Evolutionary conservation across 2,329 filamentous ascomycete species (phyloP), one percentile per base, ranked within the genome.

Genomic region (Aspergillus calidoustus): DNA sequence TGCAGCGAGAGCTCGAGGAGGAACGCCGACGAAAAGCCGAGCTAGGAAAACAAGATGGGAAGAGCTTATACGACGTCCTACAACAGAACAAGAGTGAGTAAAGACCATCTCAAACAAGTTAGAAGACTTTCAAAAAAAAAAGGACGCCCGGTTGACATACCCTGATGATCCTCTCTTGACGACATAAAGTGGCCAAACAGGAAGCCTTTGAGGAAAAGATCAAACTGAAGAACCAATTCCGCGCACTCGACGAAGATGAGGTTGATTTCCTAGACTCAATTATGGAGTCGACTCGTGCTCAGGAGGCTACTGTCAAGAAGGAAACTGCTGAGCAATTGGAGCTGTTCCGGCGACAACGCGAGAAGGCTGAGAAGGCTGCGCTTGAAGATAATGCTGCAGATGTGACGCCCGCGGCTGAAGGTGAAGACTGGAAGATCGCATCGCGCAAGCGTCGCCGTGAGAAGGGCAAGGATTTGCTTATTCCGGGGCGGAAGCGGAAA

Each of bases 301-400:
- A 87, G 69, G 86, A 89, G 67, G 81, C 78, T 2, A 83, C 80
- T 4, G 79, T 88, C 49, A 83, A 80, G 68, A 84, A 81, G 66
- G 85, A 89, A 66, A 89, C 86, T 0, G 76, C 78, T 5, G 84
- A 87, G 64, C 83, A 86, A 68, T 74, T 89, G 11, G 85, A 87
- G 46, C 69, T 79, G 1, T 89, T 89, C 66, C 82, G 86, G 31
- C 81, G 80, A 63, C 84, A 86, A 68, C 85, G 85, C 62, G 85
- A 88, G 64, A 83, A 86, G 64, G 84, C 82, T 0, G 86, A 88
- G 71, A 82, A 82, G 66, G 80, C 77, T 64, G 68, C 80, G 9
- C 60, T 77, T 9, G 79, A 80, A 50, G 73, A 76, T 23, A 72
- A 70, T n/a, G 70, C 73, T 5, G 74, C 66, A 13, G 71, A 77